Evolutionary conservation across 495 filamentous ascomycete species (phyloP).

Genomic region (Ascodesmis nigricans): DNA sequence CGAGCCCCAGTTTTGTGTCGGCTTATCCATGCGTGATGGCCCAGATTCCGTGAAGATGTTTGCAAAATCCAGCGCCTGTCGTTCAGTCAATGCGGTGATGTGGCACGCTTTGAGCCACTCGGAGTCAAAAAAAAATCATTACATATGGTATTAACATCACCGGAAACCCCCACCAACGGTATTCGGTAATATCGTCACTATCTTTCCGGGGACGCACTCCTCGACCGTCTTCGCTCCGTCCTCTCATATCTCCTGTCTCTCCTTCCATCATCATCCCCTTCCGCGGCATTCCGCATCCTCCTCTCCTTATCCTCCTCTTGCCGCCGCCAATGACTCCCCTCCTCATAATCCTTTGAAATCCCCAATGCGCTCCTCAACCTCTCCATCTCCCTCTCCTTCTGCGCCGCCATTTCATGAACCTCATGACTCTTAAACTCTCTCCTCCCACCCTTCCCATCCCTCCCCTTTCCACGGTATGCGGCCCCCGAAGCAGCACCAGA

Average conservation of each 20-base stretch:
- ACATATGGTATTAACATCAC: background rate
- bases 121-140: no score
- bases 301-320: slow-evolving; percentile 31
- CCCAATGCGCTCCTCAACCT: slow-evolving; percentile 68
- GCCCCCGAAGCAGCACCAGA: slow-evolving; percentile 15
- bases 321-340: slow-evolving; percentile 51
- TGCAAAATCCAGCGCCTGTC: no score
- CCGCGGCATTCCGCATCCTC: slow-evolving; percentile 23
- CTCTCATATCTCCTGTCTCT: no score
- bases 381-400: slow-evolving; percentile 85
- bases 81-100: no score
- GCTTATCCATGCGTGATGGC: no score
- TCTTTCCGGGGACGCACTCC: slow-evolving; percentile 7
- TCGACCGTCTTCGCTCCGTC: no score
- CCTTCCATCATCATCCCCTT: slow-evolving; percentile 12
- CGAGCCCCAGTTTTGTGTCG: no score
- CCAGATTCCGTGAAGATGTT: no score
- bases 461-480: no score
- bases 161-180: background rate
- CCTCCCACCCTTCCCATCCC: slow-evolving; percentile 21
- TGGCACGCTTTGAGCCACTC: no score
- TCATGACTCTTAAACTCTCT: slow-evolving; percentile 57
- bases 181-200: background rate
- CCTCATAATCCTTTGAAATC: slow-evolving; percentile 72
- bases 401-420: slow-evolving; percentile 86